These are phyloP conservation scores for Plectranthus barbatus DNA, from an alignment of 257 asterid genomes.

Conservation along the genomic window DNA sequence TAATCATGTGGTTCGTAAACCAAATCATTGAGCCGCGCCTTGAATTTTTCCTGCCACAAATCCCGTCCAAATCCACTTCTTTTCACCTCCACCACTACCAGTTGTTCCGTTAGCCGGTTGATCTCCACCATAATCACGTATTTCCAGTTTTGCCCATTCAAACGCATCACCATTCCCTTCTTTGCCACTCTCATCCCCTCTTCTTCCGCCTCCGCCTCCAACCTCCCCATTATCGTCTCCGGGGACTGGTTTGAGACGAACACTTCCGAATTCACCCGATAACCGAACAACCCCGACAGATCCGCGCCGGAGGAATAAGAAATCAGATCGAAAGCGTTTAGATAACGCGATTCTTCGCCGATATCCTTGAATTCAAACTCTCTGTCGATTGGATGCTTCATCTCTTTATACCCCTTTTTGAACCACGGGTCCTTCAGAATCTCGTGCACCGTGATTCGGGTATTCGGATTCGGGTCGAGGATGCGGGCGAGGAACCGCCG, in stretches of 20 bases:
- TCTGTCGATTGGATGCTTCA: constrained; percentile 20
- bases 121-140: constrained; percentile 31
- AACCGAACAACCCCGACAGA: constrained; percentile 35
- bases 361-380: constrained; percentile 35
- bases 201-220: constrained; percentile 31
- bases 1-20: constrained; percentile 15
- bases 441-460: constrained; percentile 50
- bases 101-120: constrained; percentile 52
- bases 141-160: constrained; percentile 41
- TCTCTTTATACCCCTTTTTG: constrained; percentile 30
- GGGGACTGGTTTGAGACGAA: constrained; percentile 29
- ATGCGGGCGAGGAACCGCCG: constrained; percentile 34
- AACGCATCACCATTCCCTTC: constrained; percentile 25
- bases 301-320: constrained; percentile 44
- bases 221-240: constrained; percentile 25
- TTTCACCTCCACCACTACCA: constrained; percentile 54
- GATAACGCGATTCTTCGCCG: constrained; percentile 13
- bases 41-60: constrained; percentile 45
- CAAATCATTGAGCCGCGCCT: constrained; percentile 27
- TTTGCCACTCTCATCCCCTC: constrained; percentile 28
- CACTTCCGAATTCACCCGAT: constrained; percentile 17
- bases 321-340: constrained; percentile 45
- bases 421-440: constrained; percentile 56
- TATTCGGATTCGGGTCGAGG: constrained; percentile 51
- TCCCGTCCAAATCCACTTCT: constrained; percentile 27